Conservation (phyloP, 2,329 filamentous ascomycete genomes). For the Penicillium rolfsii region DNA sequence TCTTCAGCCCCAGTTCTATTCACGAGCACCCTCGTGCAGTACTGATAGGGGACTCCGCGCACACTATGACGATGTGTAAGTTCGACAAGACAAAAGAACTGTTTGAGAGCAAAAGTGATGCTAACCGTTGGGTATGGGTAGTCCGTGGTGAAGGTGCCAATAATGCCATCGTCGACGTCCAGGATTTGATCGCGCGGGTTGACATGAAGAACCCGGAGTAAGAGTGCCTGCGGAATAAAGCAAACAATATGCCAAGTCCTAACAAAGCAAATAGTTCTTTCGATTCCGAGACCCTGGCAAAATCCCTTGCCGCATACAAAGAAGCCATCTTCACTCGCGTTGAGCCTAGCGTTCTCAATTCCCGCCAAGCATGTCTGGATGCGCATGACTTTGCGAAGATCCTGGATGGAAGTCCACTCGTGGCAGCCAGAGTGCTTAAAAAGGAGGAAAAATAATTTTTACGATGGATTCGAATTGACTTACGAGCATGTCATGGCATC, state of each 20-base stretch:
- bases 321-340: conserved; percentile 49
- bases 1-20: conserved; percentile 40
- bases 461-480: not conserved
- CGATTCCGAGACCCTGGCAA: conserved; percentile 4
- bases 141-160: conserved; percentile 63
- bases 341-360: conserved; percentile 54
- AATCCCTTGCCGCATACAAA: conserved; percentile 46
- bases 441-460: not conserved
- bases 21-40: conserved; percentile 47
- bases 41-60: conserved; percentile 59
- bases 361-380: conserved; percentile 58
- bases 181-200: conserved; percentile 47
- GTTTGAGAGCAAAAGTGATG: not conserved
- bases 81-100: conserved; percentile 6
- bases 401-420: conserved; percentile 40
- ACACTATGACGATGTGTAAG: conserved; percentile 65
- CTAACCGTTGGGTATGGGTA: conserved; percentile 30
- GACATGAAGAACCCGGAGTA: conserved; percentile 24
- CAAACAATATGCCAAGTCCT: not conserved
- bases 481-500: not conserved
- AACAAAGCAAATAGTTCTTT: conserved; percentile 14
- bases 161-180: conserved; percentile 58
- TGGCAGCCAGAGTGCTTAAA: conserved; percentile 41
- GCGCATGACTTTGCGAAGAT: conserved; percentile 57
- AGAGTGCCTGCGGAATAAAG: not conserved